These are phyloP conservation scores for Entophlyctis luteolus DNA, from an alignment of 192 early-diverging fungal genomes.

Conservation along the genomic window DNA sequence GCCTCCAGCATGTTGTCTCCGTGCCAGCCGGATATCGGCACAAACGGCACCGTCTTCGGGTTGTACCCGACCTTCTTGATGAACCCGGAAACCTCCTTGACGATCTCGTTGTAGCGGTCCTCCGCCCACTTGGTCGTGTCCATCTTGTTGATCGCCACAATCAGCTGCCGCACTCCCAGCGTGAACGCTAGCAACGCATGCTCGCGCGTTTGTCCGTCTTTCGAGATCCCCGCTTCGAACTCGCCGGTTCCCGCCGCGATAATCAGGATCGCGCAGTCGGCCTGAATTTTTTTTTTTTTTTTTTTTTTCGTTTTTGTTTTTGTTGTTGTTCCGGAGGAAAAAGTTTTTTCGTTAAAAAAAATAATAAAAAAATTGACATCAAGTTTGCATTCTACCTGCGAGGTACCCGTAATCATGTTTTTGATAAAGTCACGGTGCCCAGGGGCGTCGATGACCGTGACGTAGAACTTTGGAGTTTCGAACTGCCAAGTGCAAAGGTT, in stretches of 20 bases:
- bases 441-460: conserved; percentile 98
- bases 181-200: conserved; percentile 97
- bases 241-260: conserved; percentile 87
- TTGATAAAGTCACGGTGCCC: conserved; percentile 99
- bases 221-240: conserved; percentile 97
- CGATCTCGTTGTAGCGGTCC: conserved; percentile 92
- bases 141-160: conserved; percentile 99
- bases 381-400: conserved; percentile 58
- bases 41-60: conserved; percentile 86
- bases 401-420: conserved; percentile 90
- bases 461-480: conserved; percentile 93
- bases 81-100: conserved; percentile 91
- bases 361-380: conserved; percentile 18
- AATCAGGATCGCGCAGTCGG: conserved; percentile 95
- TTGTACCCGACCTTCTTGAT: conserved; percentile 98
- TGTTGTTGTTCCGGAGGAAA: neutral
- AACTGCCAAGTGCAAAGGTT: conserved; percentile 25
- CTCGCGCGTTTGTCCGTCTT: conserved; percentile 98
- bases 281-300: no score
- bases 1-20: conserved; percentile 98
- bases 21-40: conserved; percentile 97
- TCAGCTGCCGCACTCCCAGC: conserved; percentile 97
- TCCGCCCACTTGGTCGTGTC: conserved; percentile 94
- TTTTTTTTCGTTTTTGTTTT: no score
- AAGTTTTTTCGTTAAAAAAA: conserved; percentile 11